These are phyloP conservation scores for Pyrenophora graminea DNA, from an alignment of 2,329 filamentous ascomycete species.

Conservation along the genomic window DNA sequence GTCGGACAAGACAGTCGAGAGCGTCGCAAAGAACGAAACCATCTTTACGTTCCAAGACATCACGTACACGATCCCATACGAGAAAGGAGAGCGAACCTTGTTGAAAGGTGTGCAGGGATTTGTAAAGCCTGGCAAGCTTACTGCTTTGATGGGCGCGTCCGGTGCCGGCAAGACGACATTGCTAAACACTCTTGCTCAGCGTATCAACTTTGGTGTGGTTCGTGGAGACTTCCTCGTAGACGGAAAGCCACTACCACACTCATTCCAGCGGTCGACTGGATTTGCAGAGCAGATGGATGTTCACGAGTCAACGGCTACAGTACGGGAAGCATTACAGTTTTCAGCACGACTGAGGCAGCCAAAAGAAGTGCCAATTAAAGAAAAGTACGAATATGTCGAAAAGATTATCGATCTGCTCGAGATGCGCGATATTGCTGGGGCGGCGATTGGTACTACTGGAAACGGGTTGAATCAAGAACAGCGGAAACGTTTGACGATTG, in stretches of 20 bases:
- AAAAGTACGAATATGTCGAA: constrained; percentile 50
- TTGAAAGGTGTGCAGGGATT: constrained; percentile 72
- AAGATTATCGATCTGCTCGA: constrained; percentile 56
- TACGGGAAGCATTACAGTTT: constrained; percentile 67
- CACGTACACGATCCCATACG: constrained; percentile 70
- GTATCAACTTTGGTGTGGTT: constrained; percentile 52
- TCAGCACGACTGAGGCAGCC: constrained; percentile 67
- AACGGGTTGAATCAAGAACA: constrained; percentile 62
- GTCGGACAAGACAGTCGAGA: constrained; percentile 44
- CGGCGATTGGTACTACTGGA: constrained; percentile 63
- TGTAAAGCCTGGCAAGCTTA: constrained; percentile 89
- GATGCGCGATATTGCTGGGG: constrained; percentile 67
- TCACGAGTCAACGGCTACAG: constrained; percentile 65
- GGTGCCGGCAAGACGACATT: constrained; percentile 49
- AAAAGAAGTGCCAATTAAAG: constrained; percentile 58
- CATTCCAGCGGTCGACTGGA: constrained; percentile 77
- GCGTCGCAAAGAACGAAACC: constrained; percentile 64
- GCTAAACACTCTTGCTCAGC: constrained; percentile 45
- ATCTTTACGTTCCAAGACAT: constrained; percentile 82
- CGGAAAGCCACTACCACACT: constrained; percentile 58
- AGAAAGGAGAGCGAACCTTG: constrained; percentile 52
- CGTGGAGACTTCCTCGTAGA: constrained; percentile 53
- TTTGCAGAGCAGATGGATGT: constrained; percentile 72
- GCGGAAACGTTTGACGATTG: constrained; percentile 68
- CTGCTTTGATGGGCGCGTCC: constrained; percentile 76